Evolutionary conservation across 768 basidiomycete species (phyloP), one percentile per base, ranked within the genome.

Genomic region (Tricholoma flavovirens): DNA sequence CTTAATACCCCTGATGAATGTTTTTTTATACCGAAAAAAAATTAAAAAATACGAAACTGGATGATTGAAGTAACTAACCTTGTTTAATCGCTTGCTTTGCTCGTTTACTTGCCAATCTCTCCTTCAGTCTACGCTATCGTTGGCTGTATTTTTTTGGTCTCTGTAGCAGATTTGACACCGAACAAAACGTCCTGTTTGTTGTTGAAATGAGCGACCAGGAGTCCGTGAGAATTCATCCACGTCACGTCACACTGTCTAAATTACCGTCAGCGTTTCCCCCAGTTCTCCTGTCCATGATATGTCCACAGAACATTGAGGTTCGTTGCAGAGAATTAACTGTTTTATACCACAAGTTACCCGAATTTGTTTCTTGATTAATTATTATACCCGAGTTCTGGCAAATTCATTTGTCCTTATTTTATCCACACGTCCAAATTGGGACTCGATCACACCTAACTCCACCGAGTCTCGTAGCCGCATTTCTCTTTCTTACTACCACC

Each of bases 1-100:
- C 46, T 32, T 60, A 57, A 65, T 64, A 61, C 64, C 62, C 51
- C 64, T 63, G 67, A 67, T 66, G 66, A 66, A 67, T 64, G 66
- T 67, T 69, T 69, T 32, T 50, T 50, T 62, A 52, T 10, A 32
- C 49, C 24, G 49, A 51, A 56, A 49, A 29, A n/a, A n/a, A n/a
- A n/a, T n/a, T n/a, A n/a, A n/a, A n/a, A 55, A 51, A 56, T 56
- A 56, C 45, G 48, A 49, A 49, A 45, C 36, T 55, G 42, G 45
- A 22, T 38, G 49, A 30, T 51, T 19, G 32, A 51, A 56, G 29
- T 29, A 36, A 19, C 49, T 36, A 43, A 56, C 50, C 35, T 22
- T 24, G 32, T 33, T 45, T 19, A 32, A 22, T 26, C 24, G 50
- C 19, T 55, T 35, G 54, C 11, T 24, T 46, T 22, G 14, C 24